Conservation (phyloP, 169 alveolate species). For the Cryptosporidium tyzzeri region DNA sequence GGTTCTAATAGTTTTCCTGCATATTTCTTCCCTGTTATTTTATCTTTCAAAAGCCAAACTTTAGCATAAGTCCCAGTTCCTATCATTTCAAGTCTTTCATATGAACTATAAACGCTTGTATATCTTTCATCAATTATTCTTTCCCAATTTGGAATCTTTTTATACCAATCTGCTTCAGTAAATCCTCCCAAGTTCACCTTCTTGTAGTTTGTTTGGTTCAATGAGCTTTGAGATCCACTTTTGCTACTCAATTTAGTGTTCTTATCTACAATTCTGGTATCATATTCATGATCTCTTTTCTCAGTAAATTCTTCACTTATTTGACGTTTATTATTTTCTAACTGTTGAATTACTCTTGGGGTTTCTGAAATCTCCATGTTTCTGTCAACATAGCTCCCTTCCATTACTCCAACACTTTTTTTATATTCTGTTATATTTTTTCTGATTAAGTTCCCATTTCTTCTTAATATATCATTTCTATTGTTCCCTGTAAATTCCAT, state of each 20-base stretch:
- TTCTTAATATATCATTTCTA: not conserved
- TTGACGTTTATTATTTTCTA: not conserved
- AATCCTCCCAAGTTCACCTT: slow-evolving; percentile 47
- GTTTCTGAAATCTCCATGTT: slow-evolving; percentile 8
- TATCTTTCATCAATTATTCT: slow-evolving; percentile 59
- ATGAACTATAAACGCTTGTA: slow-evolving; percentile 54
- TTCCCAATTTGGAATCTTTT: slow-evolving; percentile 64
- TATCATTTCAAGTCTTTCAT: slow-evolving; percentile 73
- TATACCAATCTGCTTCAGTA: slow-evolving; percentile 55
- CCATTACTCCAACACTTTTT: not conserved
- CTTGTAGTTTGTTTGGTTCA: not conserved
- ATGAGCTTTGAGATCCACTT: not conserved
- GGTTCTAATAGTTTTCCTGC: slow-evolving; percentile 88
- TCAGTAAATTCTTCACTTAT: not conserved
- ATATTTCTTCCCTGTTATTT: slow-evolving; percentile 80
- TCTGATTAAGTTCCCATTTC: not conserved
- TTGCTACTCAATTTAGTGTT: slow-evolving; percentile 17
- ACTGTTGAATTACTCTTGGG: not conserved
- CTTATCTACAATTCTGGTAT: not conserved
- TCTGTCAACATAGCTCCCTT: not conserved
- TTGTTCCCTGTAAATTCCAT: not conserved
- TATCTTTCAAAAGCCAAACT: slow-evolving; percentile 84
- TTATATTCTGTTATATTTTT: not conserved
- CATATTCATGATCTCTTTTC: not conserved
- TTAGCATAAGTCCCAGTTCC: slow-evolving; percentile 87